Evolutionary conservation across 2,329 filamentous ascomycete genomes (phyloP).

Genomic region (Aureobasidium sp.): DNA sequence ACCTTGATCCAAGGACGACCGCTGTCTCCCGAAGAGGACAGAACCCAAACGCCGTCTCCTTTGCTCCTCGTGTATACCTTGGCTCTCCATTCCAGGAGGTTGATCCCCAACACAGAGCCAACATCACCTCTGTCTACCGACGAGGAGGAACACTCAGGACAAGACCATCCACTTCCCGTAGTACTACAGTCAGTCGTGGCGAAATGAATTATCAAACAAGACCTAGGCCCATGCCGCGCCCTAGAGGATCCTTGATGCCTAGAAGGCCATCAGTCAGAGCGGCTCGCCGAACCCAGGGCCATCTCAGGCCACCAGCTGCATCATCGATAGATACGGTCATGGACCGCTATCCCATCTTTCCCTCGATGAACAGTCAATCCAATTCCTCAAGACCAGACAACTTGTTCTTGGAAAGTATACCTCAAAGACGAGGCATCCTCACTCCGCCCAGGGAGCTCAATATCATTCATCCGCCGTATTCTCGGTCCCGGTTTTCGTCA

Average conservation of each 20-base stretch:
- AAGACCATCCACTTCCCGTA: background rate
- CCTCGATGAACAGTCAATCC: background rate
- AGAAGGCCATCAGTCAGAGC: background rate
- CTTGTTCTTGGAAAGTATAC: background rate
- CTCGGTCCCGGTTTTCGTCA: background rate
- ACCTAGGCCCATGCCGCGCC: background rate
- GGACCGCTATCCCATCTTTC: conserved; percentile 1
- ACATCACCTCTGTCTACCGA: conserved; percentile 5
- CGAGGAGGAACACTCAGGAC: conserved; percentile 8
- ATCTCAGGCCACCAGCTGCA: background rate
- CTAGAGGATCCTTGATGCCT: conserved; percentile 7
- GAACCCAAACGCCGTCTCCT: background rate
- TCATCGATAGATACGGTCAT: background rate
- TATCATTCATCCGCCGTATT: background rate
- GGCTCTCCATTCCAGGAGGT: conserved; percentile 12
- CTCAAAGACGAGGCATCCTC: background rate
- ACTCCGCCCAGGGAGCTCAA: background rate
- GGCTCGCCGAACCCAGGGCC: background rate
- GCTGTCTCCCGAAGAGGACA: background rate
- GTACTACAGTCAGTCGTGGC: background rate
- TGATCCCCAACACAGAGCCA: background rate
- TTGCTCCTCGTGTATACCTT: conserved; percentile 13
- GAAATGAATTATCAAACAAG: background rate
- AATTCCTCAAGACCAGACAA: background rate
- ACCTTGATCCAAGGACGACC: background rate